Conservation (phyloP, 345 rosid genomes). For the Ceriops tagal region DNA sequence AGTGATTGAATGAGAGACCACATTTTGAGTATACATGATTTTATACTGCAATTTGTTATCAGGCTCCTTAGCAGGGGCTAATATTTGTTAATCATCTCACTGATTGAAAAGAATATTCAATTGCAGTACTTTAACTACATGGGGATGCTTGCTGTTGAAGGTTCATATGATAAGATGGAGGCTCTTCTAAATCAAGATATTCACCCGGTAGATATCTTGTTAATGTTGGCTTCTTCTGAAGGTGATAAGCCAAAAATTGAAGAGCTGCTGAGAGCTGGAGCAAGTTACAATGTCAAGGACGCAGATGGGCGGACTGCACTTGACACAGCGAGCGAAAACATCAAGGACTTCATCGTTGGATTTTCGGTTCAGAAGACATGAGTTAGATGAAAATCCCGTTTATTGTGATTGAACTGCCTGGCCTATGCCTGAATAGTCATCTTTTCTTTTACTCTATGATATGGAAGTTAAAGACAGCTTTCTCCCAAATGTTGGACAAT, state of each 20-base stretch:
- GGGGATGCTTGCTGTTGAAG: constrained; percentile 97
- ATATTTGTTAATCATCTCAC: neutral
- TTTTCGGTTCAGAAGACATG: constrained; percentile 62
- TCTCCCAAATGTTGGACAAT: too few species aligned
- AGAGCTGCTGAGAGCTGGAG: constrained; percentile 83
- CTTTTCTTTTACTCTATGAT: too few species aligned
- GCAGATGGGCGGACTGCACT: constrained; percentile 73
- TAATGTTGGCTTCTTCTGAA: constrained; percentile 78
- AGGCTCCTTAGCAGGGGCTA: neutral
- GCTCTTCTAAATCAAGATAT: constrained; percentile 68
- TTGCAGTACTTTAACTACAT: constrained; percentile 90
- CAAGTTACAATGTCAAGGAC: constrained; percentile 56
- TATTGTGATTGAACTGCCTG: neutral
- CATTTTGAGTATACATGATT: too few species aligned
- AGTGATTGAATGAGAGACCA: too few species aligned
- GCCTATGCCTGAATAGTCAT: neutral
- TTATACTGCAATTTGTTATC: too few species aligned
- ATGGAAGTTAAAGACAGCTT: too few species aligned
- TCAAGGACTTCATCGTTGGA: constrained; percentile 57
- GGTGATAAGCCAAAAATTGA: constrained; percentile 87
- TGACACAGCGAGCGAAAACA: constrained; percentile 59
- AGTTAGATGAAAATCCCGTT: constrained; percentile 2
- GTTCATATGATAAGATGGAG: constrained; percentile 87
- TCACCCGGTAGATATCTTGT: constrained; percentile 79
- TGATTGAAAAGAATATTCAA: neutral